These are phyloP conservation scores for Staphylotrichum longicolle DNA, from an alignment of 495 filamentous ascomycete genomes.

Conservation along the genomic window DNA sequence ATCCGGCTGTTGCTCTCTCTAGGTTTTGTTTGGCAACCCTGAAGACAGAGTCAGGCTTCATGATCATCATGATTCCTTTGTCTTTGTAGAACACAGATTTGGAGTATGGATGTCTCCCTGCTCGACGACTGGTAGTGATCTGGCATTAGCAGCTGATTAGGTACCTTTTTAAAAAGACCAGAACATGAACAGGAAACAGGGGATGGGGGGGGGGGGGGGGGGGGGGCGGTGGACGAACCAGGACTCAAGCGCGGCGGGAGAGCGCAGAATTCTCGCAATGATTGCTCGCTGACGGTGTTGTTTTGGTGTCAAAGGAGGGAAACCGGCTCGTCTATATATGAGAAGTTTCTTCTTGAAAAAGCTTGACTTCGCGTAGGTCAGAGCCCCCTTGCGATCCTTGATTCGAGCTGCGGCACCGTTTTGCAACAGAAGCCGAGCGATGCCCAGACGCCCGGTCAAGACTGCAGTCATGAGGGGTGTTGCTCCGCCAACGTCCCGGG, in stretches of 20 bases:
- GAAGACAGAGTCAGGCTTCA: slow-evolving; percentile 1
- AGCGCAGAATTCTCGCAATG: slow-evolving; percentile 5
- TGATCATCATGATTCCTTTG: not conserved
- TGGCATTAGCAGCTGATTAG: not conserved
- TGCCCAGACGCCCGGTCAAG: slow-evolving; percentile 2
- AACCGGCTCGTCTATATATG: not conserved
- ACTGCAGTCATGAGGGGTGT: slow-evolving; percentile 20
- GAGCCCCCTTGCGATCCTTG: not conserved
- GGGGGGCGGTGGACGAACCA: slow-evolving; percentile 10
- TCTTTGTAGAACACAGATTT: slow-evolving; percentile 1
- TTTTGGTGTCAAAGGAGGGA: not conserved
- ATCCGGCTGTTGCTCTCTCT: slow-evolving; percentile 10
- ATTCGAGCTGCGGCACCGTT: not conserved
- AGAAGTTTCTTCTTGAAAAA: not conserved
- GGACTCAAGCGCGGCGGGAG: slow-evolving; percentile 11
- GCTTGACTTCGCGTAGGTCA: not conserved
- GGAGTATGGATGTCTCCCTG: slow-evolving; percentile 1
- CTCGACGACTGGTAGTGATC: slow-evolving; percentile 1
- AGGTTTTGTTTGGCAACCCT: slow-evolving; percentile 1
- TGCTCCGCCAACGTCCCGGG: slow-evolving; percentile 2
- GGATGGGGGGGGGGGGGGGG: too few species aligned
- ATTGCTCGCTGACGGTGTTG: not conserved
- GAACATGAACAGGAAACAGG: not conserved
- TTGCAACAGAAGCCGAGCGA: slow-evolving; percentile 1
- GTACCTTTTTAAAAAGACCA: not conserved